phyloP scores from a whole-genome alignment of 371 early-diverging fungal genomes.

The Entomophthora muscae region DNA sequence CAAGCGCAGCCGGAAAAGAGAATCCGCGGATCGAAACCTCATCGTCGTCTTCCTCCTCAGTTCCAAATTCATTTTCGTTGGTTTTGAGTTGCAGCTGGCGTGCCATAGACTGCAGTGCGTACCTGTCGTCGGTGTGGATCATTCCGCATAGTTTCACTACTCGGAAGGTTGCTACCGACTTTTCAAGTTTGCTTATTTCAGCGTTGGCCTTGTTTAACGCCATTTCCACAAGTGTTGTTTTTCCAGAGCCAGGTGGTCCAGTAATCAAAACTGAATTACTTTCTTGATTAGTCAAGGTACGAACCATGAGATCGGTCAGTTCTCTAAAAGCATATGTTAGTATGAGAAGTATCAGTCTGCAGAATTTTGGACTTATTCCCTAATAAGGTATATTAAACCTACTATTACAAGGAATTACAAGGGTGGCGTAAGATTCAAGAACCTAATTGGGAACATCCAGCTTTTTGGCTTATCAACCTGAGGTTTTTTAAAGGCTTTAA shows the following conservation, averaged over 20 bases:
- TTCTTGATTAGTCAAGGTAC: background rate
- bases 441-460: no score
- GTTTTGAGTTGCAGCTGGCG: constrained; percentile 39
- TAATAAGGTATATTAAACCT: no score
- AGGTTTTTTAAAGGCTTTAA: no score
- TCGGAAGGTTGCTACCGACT: constrained; percentile 24
- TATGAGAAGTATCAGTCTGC: no score
- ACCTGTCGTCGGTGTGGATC: constrained; percentile 60
- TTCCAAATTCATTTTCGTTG: constrained; percentile 12
- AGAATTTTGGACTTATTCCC: no score
- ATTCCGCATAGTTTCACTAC: constrained; percentile 59
- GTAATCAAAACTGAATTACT: constrained; percentile 59
- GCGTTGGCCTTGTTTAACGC: background rate
- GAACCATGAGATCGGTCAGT: background rate
- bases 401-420: no score
- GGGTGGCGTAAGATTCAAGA: no score
- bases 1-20: background rate
- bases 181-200: background rate
- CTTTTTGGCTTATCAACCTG: no score
- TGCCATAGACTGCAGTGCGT: constrained; percentile 66
- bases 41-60: background rate
- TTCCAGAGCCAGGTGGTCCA: constrained; percentile 61
- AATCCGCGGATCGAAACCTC: background rate
- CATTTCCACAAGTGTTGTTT: constrained; percentile 20
- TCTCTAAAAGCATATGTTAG: no score